Conservation (phyloP, 1,139 yeast genomes). For the Geotrichum europaeum region DNA sequence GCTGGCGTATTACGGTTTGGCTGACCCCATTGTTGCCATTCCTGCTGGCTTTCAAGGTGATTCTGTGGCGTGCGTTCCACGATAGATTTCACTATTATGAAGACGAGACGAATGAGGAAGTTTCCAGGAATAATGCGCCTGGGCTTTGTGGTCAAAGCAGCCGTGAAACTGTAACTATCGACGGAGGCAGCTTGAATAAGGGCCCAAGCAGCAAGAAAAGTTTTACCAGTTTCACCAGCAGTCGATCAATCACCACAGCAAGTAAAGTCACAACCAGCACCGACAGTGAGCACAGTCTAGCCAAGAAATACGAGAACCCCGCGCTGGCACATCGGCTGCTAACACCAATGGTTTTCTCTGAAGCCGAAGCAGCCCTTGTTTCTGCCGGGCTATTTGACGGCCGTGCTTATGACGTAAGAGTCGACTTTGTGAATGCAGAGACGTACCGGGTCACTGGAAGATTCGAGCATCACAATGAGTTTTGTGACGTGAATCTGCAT, state of each 20-base stretch:
- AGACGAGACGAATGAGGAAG: not conserved
- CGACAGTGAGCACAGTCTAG: not conserved
- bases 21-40: constrained; percentile 32
- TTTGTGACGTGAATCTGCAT: not conserved
- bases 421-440: not conserved
- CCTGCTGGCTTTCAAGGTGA: constrained; percentile 32
- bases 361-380: not conserved
- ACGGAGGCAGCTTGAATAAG: not conserved
- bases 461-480: not conserved
- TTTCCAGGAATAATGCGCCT: not conserved
- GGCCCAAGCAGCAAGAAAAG: not conserved
- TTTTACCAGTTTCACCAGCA: not conserved
- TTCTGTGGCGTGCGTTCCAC: not conserved
- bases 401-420: not conserved
- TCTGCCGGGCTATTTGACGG: not conserved
- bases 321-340: not conserved
- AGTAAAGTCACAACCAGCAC: not conserved
- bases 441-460: not conserved
- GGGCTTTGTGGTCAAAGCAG: not conserved
- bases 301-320: not conserved
- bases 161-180: not conserved
- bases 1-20: constrained; percentile 33
- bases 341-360: not conserved
- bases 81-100: not conserved
- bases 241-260: not conserved